Base-by-base conservation (phyloP, 2,329 filamentous ascomycete species). In the Niveomyces coronatus region DNA sequence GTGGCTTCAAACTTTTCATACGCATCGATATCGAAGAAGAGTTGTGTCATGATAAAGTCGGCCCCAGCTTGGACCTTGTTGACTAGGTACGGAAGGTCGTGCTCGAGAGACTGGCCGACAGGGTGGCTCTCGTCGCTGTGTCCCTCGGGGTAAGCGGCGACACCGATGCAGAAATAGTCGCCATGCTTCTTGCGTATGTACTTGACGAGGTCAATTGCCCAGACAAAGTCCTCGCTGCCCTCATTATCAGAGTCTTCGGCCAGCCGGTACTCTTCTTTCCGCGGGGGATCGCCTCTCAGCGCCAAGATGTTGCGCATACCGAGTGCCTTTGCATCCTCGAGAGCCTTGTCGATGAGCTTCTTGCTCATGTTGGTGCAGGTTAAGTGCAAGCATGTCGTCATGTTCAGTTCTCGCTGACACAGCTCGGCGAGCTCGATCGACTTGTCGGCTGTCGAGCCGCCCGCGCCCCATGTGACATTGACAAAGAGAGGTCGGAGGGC, bases 291-390 rank as follows among this genome's bases (percentile, higher is more conserved):
- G 11, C 91, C 91, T 51, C 91, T 72, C 46, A 98, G 65, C 4
- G 91, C 91, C 31, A 98, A 68, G 39, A 98, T 94, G 54, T 98
- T 98, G 48, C 88, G 74, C 48, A 98, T 86, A 1, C 91, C 91
- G 33, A 96, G 64, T 9, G 74, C 83, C 62, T 93, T 94, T 33
- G 89, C 89, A 53, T 93, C 85, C 52, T 93, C 85, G 47, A 98
- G 65, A 0, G 89, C 85, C 56, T 88, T 80, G 53, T 98, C 91
- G 43, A 98, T 79, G 49, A 94, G 64, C 35, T 72, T 73, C 48
- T 81, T 76, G 56, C 82, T 91, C 89, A 96, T 96, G 60, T 98
- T 96, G 39, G 91, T 98, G 62, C 91, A 98, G 3, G 91, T 98
- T 48, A 98, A 68, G 58, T 98, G 91, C 47, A 98, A 69, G 59